phyloP scores from a whole-genome alignment of 768 basidiomycete species.

The Mycena venus region DNA sequence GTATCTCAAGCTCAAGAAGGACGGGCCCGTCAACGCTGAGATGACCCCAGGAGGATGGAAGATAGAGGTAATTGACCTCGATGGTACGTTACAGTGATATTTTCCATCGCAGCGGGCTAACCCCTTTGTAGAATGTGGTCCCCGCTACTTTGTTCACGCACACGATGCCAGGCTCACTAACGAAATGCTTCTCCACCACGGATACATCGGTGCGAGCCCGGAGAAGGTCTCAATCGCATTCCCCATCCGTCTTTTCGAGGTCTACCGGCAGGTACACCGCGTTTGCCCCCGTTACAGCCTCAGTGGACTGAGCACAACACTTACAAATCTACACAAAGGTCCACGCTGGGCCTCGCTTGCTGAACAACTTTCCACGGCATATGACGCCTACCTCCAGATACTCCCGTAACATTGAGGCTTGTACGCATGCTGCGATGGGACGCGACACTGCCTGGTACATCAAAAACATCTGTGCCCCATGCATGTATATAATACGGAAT shows the following conservation, averaged over 20 bases:
- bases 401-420: not conserved
- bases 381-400: constrained; percentile 11
- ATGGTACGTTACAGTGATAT: no score
- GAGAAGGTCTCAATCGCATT: not conserved
- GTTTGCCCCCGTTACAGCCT: no score
- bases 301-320: constrained; percentile 24
- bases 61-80: no score
- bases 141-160: no score
- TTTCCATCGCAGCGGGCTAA: no score
- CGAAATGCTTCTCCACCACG: not conserved
- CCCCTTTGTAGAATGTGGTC: no score
- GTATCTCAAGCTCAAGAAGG: not conserved
- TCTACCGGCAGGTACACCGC: constrained; percentile 40
- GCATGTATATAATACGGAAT: not conserved
- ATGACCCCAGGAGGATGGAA: not conserved
- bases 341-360: not conserved
- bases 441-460: not conserved
- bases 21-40: not conserved
- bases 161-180: not conserved
- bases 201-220: not conserved
- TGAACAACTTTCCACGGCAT: not conserved
- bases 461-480: constrained; percentile 7
- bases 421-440: not conserved
- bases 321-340: not conserved
- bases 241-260: constrained; percentile 31